phyloP scores from a whole-genome alignment of 1,284 basidiomycete genomes.

The Sporisorium iseilematis-ciliati region DNA sequence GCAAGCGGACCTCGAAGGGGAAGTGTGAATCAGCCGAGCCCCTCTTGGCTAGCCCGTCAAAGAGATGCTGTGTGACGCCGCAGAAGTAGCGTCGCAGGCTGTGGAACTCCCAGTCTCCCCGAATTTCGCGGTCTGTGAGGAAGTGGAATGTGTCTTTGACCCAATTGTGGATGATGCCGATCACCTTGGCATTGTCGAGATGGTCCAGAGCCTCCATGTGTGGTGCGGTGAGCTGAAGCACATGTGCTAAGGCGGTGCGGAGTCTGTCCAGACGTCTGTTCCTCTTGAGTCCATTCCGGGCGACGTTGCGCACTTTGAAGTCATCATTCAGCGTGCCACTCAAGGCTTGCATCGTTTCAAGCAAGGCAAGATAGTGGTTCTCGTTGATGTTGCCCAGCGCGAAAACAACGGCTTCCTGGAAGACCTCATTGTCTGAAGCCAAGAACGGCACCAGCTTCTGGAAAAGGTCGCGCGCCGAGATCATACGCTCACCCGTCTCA shows the following conservation, averaged over 20 bases:
- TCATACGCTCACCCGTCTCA: constrained; percentile 76
- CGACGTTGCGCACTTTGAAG: constrained; percentile 71
- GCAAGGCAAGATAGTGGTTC: constrained; percentile 80
- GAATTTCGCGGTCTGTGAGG: constrained; percentile 78
- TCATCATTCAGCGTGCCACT: constrained; percentile 86
- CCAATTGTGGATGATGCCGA: constrained; percentile 85
- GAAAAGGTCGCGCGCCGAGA: constrained; percentile 81
- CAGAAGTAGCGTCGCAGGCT: constrained; percentile 89
- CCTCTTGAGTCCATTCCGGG: constrained; percentile 69
- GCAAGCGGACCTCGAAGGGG: constrained; percentile 80
- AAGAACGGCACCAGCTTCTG: constrained; percentile 87
- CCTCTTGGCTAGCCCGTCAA: constrained; percentile 80
- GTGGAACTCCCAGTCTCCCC: constrained; percentile 83
- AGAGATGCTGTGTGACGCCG: constrained; percentile 85
- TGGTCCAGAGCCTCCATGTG: constrained; percentile 80
- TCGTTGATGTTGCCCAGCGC: constrained; percentile 88
- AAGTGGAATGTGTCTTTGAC: constrained; percentile 84
- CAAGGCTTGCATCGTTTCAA: constrained; percentile 85
- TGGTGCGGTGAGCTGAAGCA: constrained; percentile 86
- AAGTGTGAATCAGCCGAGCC: constrained; percentile 82
- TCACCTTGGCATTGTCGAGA: constrained; percentile 76
- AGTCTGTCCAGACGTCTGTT: constrained; percentile 82
- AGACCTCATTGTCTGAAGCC: constrained; percentile 84
- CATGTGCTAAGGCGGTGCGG: constrained; percentile 88
- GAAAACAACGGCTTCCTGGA: constrained; percentile 86